Evolutionary conservation across 768 basidiomycete genomes (phyloP), one percentile per base, ranked within the genome.

Genomic region (Leccinum uliginosum): DNA sequence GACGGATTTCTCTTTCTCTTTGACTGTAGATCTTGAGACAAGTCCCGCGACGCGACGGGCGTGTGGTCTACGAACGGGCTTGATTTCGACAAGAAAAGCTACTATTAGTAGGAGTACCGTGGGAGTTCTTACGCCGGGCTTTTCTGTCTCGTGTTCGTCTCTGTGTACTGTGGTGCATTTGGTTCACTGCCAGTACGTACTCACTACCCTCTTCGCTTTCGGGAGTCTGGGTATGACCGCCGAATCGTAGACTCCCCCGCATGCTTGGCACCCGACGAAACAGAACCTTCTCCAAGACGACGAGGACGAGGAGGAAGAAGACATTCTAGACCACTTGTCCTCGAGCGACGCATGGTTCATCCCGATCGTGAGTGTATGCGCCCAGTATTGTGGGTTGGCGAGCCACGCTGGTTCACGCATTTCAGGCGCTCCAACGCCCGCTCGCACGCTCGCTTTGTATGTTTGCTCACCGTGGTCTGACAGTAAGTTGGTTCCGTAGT

Each of bases 271-370:
- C 1, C 17, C 35, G 9, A 23, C 26, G 0, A 59, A 54, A 32
- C 38, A 40, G 29, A 65, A 30, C 29, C 44, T 72, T 32, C 68
- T 67, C 19, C 72, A 76, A 1, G 76, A 77, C 2, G 80, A 80
- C 8, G 83, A 79, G 1, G 78, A 80, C 0, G 79, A 80, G 1
- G 59, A 64, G 17, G 78, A 85, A 6, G 80, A 88, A 46, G 82
- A 83, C 11, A 61, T 76, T n/a, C 64, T 75, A 2, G 84, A 85
- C 51, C 78, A 81, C 26, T 67, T 91, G 71, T 83, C 89, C 2
- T 78, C 85, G 4, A 73, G 70, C 30, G 89, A 91, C 56, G 89
- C 87, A 19, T 89, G 84, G 82, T 63, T 88, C 24, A 88, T 91
- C 61, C 89, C 89, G 21, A 73, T 91, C 38, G 87, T 91, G 61